Base-by-base conservation (phyloP, 1,284 basidiomycete genomes). In the Coniferiporia weirii region DNA sequence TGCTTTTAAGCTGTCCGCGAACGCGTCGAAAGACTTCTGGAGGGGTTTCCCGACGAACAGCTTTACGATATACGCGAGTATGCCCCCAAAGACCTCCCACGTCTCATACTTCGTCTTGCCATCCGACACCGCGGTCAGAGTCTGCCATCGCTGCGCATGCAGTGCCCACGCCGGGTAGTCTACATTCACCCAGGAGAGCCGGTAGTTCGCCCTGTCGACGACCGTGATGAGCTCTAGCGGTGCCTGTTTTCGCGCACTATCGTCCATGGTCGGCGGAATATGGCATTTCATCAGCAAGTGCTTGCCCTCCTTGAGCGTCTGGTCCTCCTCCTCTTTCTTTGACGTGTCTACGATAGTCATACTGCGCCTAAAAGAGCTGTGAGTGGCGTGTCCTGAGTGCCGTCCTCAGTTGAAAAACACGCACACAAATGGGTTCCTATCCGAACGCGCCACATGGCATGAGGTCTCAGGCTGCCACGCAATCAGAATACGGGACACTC, bases 361-460 rank as follows among this genome's bases (percentile, higher is more conserved):
- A 20, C 72, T 73, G 43, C 84, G 83, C 53, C 85, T 88, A 68
- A 54, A 47, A 54, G 17, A 40, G 19, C 15, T 27, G 27, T 27
- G 27, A 27, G 5, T 27, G 27, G 27, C 5, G 27, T 27, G 5
- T 27, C 27, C 27, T 45, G 22, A 46, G 2, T 57, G 40, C 12
- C 45, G 36, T 19, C 13, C 51, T 17, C 38, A 56, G 59, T 54
- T 56, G 3, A 36, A 52, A 13, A 46, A 27, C 36, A 69, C 75
- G 9, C 71, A 87, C 86, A 83, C 79, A 60, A 86, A 88, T 2
- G 85, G 76, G 64, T 88, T 87, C 87, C 86, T 88, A 61, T 52
- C 36, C 45, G 34, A 43, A 43, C 17, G 17, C 15, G 22, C 35
- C 45, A 19, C 27, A 27, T 27, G 27, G 27, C 27, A 27, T 32